Conservation (phyloP, 257 asterid genomes). For the Plantago major region DNA sequence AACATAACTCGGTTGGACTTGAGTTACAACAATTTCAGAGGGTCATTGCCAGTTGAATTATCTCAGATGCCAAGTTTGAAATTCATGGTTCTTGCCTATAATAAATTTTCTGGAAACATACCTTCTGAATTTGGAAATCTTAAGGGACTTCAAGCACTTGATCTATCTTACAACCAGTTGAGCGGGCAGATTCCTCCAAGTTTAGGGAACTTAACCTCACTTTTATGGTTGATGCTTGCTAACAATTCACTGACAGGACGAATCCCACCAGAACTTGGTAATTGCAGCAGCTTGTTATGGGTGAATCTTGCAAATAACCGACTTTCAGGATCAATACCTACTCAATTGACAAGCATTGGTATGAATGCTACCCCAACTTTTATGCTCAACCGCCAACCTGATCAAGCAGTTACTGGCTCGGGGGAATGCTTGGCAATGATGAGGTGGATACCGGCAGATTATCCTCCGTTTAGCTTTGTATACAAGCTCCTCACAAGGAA, state of each 20-base stretch:
- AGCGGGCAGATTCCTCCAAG: slow-evolving; percentile 57
- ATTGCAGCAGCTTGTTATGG: slow-evolving; percentile 84
- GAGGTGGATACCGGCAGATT: slow-evolving; percentile 93
- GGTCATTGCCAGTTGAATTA: slow-evolving; percentile 56
- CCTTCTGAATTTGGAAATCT: slow-evolving; percentile 70
- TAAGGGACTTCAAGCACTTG: slow-evolving; percentile 69
- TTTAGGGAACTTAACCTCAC: slow-evolving; percentile 62
- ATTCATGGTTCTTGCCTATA: slow-evolving; percentile 70
- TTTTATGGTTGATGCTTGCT: slow-evolving; percentile 90
- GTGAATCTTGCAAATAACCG: slow-evolving; percentile 65
- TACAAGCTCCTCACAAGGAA: slow-evolving; percentile 61
- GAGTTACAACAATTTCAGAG: slow-evolving; percentile 69
- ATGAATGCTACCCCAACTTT: slow-evolving; percentile 49
- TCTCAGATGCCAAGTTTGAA: slow-evolving; percentile 49
- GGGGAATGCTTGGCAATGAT: slow-evolving; percentile 81
- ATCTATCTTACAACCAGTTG: slow-evolving; percentile 68
- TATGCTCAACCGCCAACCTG: slow-evolving; percentile 36
- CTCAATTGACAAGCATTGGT: slow-evolving; percentile 55
- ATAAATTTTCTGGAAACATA: slow-evolving; percentile 62
- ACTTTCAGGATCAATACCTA: slow-evolving; percentile 55
- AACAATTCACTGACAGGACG: slow-evolving; percentile 53
- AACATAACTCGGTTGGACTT: slow-evolving; percentile 65
- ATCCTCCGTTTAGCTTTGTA: slow-evolving; percentile 77
- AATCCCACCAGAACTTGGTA: slow-evolving; percentile 74
- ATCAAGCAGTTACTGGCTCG: slow-evolving; percentile 51